Conservation (phyloP, 805 yeast species). For the Candida wancherniae region DNA sequence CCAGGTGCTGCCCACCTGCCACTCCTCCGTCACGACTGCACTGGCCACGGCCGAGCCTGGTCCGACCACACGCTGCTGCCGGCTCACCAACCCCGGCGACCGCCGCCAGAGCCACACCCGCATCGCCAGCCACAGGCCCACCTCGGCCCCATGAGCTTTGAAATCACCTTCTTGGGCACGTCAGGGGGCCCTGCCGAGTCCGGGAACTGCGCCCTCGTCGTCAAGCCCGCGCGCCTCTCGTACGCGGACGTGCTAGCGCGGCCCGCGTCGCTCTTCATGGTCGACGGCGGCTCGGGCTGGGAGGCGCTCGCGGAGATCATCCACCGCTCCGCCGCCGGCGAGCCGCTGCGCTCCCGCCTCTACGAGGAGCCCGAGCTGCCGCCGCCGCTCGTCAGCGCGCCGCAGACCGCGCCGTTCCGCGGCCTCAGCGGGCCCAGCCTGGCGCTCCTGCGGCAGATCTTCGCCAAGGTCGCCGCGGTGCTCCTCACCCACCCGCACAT, state of each 20-base stretch:
- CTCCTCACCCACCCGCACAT: constrained; percentile 79
- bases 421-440: constrained; percentile 9
- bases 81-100: too few relatives aligned
- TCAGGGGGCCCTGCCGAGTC: constrained; percentile 84
- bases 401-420: constrained; percentile 23
- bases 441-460: constrained; percentile 17
- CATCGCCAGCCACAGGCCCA: too few relatives aligned
- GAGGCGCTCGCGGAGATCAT: constrained; percentile 44
- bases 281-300: constrained; percentile 81
- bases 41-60: too few relatives aligned
- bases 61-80: too few relatives aligned
- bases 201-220: constrained; percentile 59
- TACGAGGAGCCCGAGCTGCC: constrained; percentile 29
- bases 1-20: too few relatives aligned
- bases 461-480: constrained; percentile 22
- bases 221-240: constrained; percentile 49
- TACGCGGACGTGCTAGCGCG: constrained; percentile 33
- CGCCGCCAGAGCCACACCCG: too few relatives aligned
- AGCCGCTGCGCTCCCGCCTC: constrained; percentile 16
- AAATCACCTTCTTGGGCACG: constrained; percentile 66
- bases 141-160: constrained; percentile 46
- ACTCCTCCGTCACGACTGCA: too few relatives aligned
- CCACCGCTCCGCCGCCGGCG: too few relatives aligned
- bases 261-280: constrained; percentile 39
- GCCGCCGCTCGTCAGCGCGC: constrained; percentile 22